These are phyloP conservation scores for Phoma sp. DNA, from an alignment of 2,329 filamentous ascomycete genomes.

Conservation along the genomic window DNA sequence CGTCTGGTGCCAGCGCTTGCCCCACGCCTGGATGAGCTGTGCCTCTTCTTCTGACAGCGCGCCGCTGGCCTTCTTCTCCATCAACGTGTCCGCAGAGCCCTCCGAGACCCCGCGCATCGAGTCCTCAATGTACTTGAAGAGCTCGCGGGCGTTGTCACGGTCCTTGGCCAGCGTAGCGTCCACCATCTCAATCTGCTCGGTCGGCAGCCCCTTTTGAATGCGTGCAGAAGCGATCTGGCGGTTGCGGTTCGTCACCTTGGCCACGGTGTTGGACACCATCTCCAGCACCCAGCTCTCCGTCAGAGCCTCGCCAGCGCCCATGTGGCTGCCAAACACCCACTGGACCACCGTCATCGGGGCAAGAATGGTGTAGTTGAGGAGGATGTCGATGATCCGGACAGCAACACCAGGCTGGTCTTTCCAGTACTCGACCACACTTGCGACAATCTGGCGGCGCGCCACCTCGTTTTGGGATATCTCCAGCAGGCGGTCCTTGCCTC, in stretches of 20 bases:
- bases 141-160: conserved; percentile 73
- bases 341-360: conserved; percentile 84
- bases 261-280: conserved; percentile 84
- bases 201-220: conserved; percentile 61
- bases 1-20: conserved; percentile 82
- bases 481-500: conserved; percentile 86
- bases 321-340: conserved; percentile 79
- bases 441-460: conserved; percentile 86
- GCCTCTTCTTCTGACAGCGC: conserved; percentile 52
- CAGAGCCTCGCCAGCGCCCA: conserved; percentile 70
- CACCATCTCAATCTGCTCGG: conserved; percentile 65
- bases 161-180: conserved; percentile 74
- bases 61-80: conserved; percentile 69
- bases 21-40: conserved; percentile 78
- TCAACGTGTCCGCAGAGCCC: conserved; percentile 75
- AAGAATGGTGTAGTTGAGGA: conserved; percentile 96
- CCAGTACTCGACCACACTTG: conserved; percentile 93
- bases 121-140: conserved; percentile 84
- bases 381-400: conserved; percentile 91
- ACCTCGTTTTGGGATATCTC: conserved; percentile 75
- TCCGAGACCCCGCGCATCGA: conserved; percentile 73
- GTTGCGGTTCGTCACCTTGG: conserved; percentile 87
- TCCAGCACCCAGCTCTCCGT: conserved; percentile 83
- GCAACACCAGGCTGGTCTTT: conserved; percentile 88
- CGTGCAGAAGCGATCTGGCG: conserved; percentile 76